Evolutionary conservation across 2,329 filamentous ascomycete species (phyloP), one percentile per base, ranked within the genome.

Genomic region (Penicillium sp.): DNA sequence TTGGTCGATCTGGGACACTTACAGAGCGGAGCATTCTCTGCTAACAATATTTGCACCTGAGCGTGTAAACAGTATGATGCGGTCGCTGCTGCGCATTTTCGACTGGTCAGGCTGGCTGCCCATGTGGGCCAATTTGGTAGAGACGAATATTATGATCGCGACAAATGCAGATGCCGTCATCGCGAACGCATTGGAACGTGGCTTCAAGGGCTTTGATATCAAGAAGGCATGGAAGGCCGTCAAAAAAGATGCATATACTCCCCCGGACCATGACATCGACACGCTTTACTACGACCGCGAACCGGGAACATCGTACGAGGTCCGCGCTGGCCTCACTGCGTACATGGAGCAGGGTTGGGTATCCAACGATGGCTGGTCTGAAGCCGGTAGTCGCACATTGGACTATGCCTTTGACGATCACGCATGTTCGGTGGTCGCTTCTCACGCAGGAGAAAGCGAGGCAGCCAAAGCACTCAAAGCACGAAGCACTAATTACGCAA

Each of bases 1-100:
- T 0, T 80, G 77, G 78, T 79, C 75, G 1, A 79, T 80, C 46
- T 80, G 77, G 78, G 78, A 80, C 49, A 80, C 78, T 0, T 80
- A 78, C 57, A 68, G 78, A 4, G 78, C 77, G 1, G 77, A 79
- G 50, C 77, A 80, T 52, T 77, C 76, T 0, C 64, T 80, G 0
- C 60, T 80, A 0, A 76, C 77, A 0, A 53, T 80, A 0, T 77
- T 80, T 45, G 77, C 77, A 0, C 78, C 78, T 0, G 77, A 79
- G 48, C 68, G 75, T 16, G 75, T 79, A 14, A 76, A 79, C 45
- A 66, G 70, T 32, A 79, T 80, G 77, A 79, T 80, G 74, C 69
- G 77, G 6, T 72, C 74, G 0, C 67, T 80, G 10, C 61, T 80
- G 1, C 62, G 66, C 5, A 79, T 80, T 21, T 80, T 78, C 48